These are phyloP conservation scores for Pythium folliculosum DNA, from an alignment of 352 stramenopile genomes.

Conservation along the genomic window DNA sequence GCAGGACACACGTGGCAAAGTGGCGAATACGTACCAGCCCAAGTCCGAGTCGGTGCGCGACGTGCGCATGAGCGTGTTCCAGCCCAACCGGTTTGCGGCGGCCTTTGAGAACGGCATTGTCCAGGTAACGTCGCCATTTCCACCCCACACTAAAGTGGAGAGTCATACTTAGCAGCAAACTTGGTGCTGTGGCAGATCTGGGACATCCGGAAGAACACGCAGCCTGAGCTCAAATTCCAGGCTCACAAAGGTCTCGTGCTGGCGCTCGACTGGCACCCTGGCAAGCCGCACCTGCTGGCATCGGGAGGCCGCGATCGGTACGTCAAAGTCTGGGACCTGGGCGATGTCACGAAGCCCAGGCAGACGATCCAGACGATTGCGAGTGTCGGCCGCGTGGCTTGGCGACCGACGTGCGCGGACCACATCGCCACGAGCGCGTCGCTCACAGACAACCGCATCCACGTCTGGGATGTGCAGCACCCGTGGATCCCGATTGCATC, in stretches of 20 bases:
- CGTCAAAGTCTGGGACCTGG: conserved; percentile 86
- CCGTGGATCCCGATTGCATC: conserved; percentile 84
- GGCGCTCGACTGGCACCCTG: conserved; percentile 83
- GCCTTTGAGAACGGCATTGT: conserved; percentile 88
- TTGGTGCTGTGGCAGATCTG: conserved; percentile 48
- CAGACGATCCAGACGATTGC: conserved; percentile 89
- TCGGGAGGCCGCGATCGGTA: conserved; percentile 84
- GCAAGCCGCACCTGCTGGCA: conserved; percentile 64
- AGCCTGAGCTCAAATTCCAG: conserved; percentile 85
- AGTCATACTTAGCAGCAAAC: too few relatives aligned
- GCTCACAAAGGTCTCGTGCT: conserved; percentile 86
- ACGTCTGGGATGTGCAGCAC: conserved; percentile 84
- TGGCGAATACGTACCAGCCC: conserved; percentile 76
- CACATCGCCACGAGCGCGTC: conserved; percentile 87
- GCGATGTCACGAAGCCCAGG: conserved; percentile 67
- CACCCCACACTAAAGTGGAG: too few relatives aligned
- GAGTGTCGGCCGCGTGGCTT: conserved; percentile 79
- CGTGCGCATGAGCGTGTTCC: conserved; percentile 73
- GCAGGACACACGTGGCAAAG: conserved; percentile 74
- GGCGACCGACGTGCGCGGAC: conserved; percentile 73
- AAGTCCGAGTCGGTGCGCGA: conserved; percentile 88
- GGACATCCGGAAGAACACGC: conserved; percentile 82
- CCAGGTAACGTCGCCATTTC: conserved; percentile 35
- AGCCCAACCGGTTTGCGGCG: conserved; percentile 76
- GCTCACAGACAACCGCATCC: conserved; percentile 86